Conservation (phyloP, 2,329 filamentous ascomycete genomes). For the Ophiocordyceps camponoti-rufipedis region DNA sequence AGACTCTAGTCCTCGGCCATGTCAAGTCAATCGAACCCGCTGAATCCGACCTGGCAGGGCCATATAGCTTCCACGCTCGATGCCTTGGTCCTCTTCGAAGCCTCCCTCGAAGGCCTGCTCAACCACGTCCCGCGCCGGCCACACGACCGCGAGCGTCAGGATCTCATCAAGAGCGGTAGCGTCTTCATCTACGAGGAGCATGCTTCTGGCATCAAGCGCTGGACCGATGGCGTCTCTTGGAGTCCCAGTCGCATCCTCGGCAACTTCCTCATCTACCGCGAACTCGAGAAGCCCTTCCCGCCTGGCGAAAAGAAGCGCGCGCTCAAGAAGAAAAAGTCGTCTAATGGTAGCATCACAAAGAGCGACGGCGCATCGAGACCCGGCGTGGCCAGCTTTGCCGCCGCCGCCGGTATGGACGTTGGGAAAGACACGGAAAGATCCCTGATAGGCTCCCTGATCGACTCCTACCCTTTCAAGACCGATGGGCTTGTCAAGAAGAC, state of each 20-base stretch:
- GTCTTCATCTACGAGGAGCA: constrained; percentile 89
- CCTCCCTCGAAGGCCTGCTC: constrained; percentile 50
- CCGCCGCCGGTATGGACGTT: constrained; percentile 1
- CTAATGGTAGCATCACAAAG: constrained; percentile 18
- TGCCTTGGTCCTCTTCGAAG: constrained; percentile 66
- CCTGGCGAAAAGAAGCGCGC: constrained; percentile 75
- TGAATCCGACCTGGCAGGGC: constrained; percentile 49
- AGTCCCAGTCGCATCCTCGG: constrained; percentile 73
- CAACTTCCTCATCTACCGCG: constrained; percentile 74
- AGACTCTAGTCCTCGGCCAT: constrained; percentile 6
- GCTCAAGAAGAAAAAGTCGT: constrained; percentile 45
- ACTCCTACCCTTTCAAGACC: constrained; percentile 75
- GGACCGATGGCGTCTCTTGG: constrained; percentile 87
- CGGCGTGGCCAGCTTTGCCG: constrained; percentile 3
- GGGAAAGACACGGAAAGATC: constrained; percentile 17
- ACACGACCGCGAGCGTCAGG: constrained; percentile 63
- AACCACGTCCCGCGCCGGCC: constrained; percentile 67
- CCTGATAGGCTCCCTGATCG: constrained; percentile 67
- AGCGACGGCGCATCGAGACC: constrained; percentile 9
- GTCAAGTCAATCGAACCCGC: constrained; percentile 11
- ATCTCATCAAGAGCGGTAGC: constrained; percentile 66
- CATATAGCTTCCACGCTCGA: constrained; percentile 53
- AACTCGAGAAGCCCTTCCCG: constrained; percentile 59
- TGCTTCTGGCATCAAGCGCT: constrained; percentile 78
- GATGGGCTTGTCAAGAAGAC: constrained; percentile 83